Evolutionary conservation across 257 asterid genomes (phyloP).

Genomic region (Rhazya stricta): DNA sequence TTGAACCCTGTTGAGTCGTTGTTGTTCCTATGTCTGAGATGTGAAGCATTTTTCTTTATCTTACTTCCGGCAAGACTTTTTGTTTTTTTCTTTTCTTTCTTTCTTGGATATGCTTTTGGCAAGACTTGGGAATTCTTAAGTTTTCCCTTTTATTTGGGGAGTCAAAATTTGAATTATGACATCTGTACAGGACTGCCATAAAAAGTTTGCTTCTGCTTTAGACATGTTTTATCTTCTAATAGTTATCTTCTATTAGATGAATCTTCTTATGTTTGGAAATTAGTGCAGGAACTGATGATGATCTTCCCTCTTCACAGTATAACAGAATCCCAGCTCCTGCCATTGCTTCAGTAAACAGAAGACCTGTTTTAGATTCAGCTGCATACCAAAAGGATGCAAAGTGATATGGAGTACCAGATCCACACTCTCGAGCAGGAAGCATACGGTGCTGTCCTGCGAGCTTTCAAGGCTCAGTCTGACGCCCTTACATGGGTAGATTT

Average conservation of each 20-base stretch:
- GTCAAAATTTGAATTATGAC: background rate
- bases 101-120: background rate
- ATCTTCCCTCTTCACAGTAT: constrained; percentile 42
- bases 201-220: background rate
- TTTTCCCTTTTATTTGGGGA: background rate
- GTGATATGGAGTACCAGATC: constrained; percentile 80
- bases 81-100: too few relatives aligned
- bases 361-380: constrained; percentile 40
- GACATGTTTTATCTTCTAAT: background rate
- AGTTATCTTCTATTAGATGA: background rate
- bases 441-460: constrained; percentile 86
- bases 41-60: background rate
- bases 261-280: constrained; percentile 9
- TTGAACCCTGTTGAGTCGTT: background rate
- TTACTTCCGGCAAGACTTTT: background rate
- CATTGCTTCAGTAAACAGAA: constrained; percentile 46
- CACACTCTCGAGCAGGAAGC: constrained; percentile 95
- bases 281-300: constrained; percentile 52
- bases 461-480: constrained; percentile 97
- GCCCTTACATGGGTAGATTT: constrained; percentile 90
- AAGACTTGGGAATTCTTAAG: background rate
- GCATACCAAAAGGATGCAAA: constrained; percentile 47
- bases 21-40: background rate
- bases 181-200: background rate
- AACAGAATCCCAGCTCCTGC: constrained; percentile 39